Base-by-base conservation (phyloP, 2,329 filamentous ascomycete species). In the Mycosphaerella sp. region DNA sequence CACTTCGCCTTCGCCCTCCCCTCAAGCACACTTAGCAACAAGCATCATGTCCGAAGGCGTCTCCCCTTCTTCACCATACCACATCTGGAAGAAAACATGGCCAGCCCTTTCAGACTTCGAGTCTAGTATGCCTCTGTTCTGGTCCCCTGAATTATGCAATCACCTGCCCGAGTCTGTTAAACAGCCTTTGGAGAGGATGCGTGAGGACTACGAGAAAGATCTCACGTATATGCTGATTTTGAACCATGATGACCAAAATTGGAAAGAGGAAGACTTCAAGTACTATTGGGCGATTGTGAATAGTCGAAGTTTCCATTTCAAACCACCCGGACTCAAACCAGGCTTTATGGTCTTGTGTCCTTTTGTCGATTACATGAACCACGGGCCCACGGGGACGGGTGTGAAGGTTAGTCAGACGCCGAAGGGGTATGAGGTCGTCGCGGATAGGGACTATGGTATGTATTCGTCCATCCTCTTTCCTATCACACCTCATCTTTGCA, bases 331-430 rank as follows among this genome's bases (percentile, higher is more conserved):
- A 39, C 64, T 61, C 66, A 78, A 58, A 12, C 67, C 71, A 18
- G 84, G 87, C 59, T 79, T 79, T 61, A 80, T 87, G 73, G 80
- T 80, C 8, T 75, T 88, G 58, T 84, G 83, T 66, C 86, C 86
- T 0, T 82, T 87, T 32, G 81, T 84, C 1, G 86, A 89, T 65
- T 79, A 86, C 49, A 84, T 89, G 73, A 89, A 80, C 56, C 78
- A 80, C 55, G 68, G 62, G 36, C 62, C 66, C 1, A 61, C 67
- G 12, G 70, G 71, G 21, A 58, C 63, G 12, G 58, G 57, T 84
- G 80, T 66, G n/a, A 67, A 72, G 12, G 79, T 81, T 0, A 63
- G 71, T 2, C 79, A 79, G 59, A 71, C 75, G 41, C 55, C 67
- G 1, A 65, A 68, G 1, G 75, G 75, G 5, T 87, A 81, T 68